Base-by-base conservation (phyloP, 768 basidiomycete genomes). In the Tulasnella sp. region DNA sequence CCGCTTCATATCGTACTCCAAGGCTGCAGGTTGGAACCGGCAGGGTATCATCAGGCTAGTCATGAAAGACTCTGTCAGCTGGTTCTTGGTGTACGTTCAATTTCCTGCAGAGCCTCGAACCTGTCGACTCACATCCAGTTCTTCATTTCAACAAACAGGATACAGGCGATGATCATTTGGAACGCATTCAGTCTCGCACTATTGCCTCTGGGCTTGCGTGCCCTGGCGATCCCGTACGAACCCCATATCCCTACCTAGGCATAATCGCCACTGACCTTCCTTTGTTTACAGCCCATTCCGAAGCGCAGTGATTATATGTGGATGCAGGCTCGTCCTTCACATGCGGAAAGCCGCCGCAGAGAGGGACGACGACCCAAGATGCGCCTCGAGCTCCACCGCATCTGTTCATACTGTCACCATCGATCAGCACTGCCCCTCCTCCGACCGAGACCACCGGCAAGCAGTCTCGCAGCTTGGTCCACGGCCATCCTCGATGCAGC, bases 261-360 rank as follows among this genome's bases (percentile, higher is more conserved):
- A 6, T 17, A 11, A 17, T 12, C 23, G 12, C 14, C 2, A 23
- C 37, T 48, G 19, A 45, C 43, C 41, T 27, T 36, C 37, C 1
- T 5, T 46, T 31, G 17, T 25, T 27, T 27, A 35, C 19, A 57
- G 55, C n/a, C 9, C 34, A 32, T 45, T 57, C 37, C 55, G 55
- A 43, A 45, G 29, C 5, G 21, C 37, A n/a, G 39, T 57, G n/a
- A 46, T 57, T 9, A 57, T 57, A 21, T 57, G 55, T 32, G 55
- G 55, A 11, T 57, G 55, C 27, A 40, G 42, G 17, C 29, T 57
- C 27, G 21, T 57, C 9, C 23, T 57, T 17, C 45, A 36, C 2
- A 43, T 57, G 42, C 40, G 55, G 3, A 45, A 57, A 45, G 55
- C 55, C 14, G 45, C 45, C 9, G 45, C 45, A 21, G 6, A 15